Percentiles rank a stretch among this genome's conserved stretches.
phyloP scores from a whole-genome alignment of 2,329 filamentous ascomycete species.

The Ophiostoma tasmaniense region DNA sequence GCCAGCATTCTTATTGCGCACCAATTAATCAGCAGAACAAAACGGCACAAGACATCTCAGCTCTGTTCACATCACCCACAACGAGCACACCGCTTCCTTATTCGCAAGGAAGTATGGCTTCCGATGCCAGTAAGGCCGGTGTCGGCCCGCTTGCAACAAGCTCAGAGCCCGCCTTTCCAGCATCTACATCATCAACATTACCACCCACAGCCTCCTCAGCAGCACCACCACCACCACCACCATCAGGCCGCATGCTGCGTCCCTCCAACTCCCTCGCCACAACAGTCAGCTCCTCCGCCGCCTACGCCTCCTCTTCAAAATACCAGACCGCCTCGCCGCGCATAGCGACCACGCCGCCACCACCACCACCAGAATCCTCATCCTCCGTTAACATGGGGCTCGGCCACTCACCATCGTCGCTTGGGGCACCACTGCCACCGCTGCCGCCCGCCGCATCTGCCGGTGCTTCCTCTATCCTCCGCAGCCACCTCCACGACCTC shows the following conservation, averaged over 20 bases:
- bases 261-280: not conserved
- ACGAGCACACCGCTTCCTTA: not conserved
- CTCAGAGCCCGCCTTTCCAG: not conserved
- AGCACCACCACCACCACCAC: not conserved
- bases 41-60: not conserved
- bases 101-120: slow-evolving; percentile 10
- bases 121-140: slow-evolving; percentile 17
- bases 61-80: not conserved
- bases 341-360: slow-evolving; percentile 18
- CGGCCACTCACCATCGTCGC: slow-evolving; percentile 4
- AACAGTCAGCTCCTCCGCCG: not conserved
- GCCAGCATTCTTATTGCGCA: not conserved
- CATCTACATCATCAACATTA: not conserved
- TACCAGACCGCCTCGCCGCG: slow-evolving; percentile 1
- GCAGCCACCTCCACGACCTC: slow-evolving; percentile 5
- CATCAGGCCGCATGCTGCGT: not conserved
- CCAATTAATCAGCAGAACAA: not conserved
- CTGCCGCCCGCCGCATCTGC: not conserved
- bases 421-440: not conserved
- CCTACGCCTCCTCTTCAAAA: not conserved
- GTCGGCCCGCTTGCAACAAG: slow-evolving; percentile 2
- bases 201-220: not conserved
- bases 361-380: slow-evolving; percentile 8
- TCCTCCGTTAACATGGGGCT: slow-evolving; percentile 3
- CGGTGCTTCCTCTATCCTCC: not conserved